Evolutionary conservation across 352 stramenopile species (phyloP), one percentile per base, ranked within the genome.

Genomic region (Phytopythium sindhum): DNA sequence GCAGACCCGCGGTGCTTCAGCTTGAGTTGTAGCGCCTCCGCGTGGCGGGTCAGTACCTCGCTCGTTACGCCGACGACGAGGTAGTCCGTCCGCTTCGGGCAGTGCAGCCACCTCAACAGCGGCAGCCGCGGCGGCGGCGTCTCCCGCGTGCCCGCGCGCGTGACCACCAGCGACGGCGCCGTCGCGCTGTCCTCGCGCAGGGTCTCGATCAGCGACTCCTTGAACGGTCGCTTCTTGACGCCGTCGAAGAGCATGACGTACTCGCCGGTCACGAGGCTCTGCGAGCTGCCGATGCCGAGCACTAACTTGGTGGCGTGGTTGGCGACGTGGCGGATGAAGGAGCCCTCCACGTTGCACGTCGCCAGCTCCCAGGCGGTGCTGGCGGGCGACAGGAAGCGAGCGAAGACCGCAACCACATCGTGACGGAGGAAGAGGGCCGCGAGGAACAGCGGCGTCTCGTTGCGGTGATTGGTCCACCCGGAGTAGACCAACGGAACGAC

Each of bases 201-300:
- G 10, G 84, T 83, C 56, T 93, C 85, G 41, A 89, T 75, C 1
- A 93, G 31, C 4, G 79, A 86, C 68, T 91, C 83, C 53, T 91
- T 91, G 66, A 93, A 93, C 21, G 79, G 63, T 23, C 72, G 77
- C 48, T 80, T 81, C n/a, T 55, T 64, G 35, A 78, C 44, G 11
- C 80, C 75, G 41, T 88, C 74, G 54, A 93, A 91, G n/a, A 93
- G 71, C 61, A 93, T 55, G 6, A 90, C 77, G 37, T 91, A 91
- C 67, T 93, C 84, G 60, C 75, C 74, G 28, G 60, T 61, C 39
- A 87, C 66, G 12, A 64, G 63, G 21, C 70, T 63, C 7, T 56
- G 41, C 7, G 66, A 57, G 35, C 31, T 59, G 15, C 68, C 61
- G 33, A 68, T 55, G 10, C 63, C 65, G 10, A 94, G 73, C 29